Evolutionary conservation across 208 protist species (phyloP), one percentile per base, ranked within the genome.

Genomic region (Vickermania spadyakhi): DNA sequence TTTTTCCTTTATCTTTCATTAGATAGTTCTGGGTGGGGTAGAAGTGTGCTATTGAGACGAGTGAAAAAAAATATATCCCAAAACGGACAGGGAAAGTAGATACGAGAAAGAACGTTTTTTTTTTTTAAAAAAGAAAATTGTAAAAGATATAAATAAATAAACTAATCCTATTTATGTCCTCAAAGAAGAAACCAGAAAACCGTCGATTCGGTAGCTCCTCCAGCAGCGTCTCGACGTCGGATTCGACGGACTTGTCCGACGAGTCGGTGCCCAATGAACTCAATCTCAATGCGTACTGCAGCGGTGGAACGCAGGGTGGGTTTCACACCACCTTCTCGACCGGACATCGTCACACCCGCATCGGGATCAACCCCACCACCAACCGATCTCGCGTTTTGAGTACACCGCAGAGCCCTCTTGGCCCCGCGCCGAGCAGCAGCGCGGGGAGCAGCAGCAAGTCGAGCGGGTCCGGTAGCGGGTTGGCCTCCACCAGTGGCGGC

Each of bases 281-380:
- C 11, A 45, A 45, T 18, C 7, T 45, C 36, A 45, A 45, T 45
- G 36, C 36, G 36, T 45, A 45, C 36, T 45, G 36, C 36, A 45
- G 36, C 18, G 36, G 36, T 18, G 36, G 36, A 18, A 45, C 36
- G 18, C 36, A 45, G 18, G 36, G 36, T 7, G 36, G 36, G 11
- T 45, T 45, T 45, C 52, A 18, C 26, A 14, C 27, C 7, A 25
- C 23, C 55, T 29, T 27, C 18, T 5, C 26, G 11, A 29, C 55
- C 26, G 55, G 55, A 11, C 18, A 59, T 5, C 55, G 55, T 18
- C 55, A 59, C 26, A 41, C 27, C 14, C 55, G 55, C 42, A 28
- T 59, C 7, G 27, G 18, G 13, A n/a, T 41, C 11, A 59, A 59
- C 55, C 27, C 4, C 14, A 31, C 52, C 58, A 42, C 31, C 36